Conservation (phyloP, 805 yeast species). For the Ogataea paradorogensis region DNA sequence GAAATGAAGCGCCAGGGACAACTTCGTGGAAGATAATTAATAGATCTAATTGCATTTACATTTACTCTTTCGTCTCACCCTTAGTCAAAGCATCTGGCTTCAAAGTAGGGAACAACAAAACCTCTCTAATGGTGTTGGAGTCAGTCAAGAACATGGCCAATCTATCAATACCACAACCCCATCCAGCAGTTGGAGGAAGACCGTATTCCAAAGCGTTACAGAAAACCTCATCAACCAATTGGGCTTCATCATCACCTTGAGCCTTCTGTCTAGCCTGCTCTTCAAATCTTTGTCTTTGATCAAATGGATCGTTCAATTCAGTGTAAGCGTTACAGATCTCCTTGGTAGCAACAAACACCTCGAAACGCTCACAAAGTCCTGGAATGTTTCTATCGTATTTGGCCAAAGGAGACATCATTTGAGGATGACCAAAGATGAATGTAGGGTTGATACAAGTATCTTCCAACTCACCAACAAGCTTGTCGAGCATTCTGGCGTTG, state of each 20-base stretch:
- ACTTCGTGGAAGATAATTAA: conserved; percentile 29
- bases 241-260: conserved; percentile 99
- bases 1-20: conserved; percentile 81
- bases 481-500: conserved; percentile 98
- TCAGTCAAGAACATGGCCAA: conserved; percentile 96
- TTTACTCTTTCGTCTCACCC: conserved; percentile 31
- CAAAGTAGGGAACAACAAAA: conserved; percentile 95
- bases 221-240: conserved; percentile 93
- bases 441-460: conserved; percentile 95
- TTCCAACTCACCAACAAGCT: conserved; percentile 94
- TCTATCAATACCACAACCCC: conserved; percentile 99
- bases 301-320: conserved; percentile 98
- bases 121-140: conserved; percentile 96
- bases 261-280: conserved; percentile 98
- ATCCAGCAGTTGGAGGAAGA: conserved; percentile 98
- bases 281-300: conserved; percentile 95
- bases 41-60: not conserved
- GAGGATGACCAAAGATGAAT: conserved; percentile 97
- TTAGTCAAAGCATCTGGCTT: conserved; percentile 72
- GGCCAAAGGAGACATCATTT: conserved; percentile 99
- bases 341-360: conserved; percentile 97
- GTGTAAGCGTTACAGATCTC: conserved; percentile 98
- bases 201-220: conserved; percentile 97
- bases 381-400: conserved; percentile 89
- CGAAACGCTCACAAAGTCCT: conserved; percentile 97